Conservation (phyloP, 2,329 filamentous ascomycete genomes). For the Botrytis hyacinthi region DNA sequence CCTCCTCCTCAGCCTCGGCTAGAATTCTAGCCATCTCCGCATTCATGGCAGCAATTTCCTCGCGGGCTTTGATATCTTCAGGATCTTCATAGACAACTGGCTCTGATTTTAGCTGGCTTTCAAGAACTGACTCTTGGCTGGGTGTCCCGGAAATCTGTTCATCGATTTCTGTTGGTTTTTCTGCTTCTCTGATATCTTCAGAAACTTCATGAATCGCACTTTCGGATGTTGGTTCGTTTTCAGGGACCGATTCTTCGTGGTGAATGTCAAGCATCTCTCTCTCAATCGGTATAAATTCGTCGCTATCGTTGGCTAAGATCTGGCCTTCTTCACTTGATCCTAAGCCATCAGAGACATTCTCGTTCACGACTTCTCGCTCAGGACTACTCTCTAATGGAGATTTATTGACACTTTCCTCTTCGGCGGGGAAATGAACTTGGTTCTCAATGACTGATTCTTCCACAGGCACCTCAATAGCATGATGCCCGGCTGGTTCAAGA, state of each 20-base stretch:
- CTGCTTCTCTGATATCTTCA: not conserved
- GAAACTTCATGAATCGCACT: not conserved
- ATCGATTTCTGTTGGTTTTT: not conserved
- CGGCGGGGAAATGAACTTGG: fast-evolving
- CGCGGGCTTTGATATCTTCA: slow-evolving; percentile 1
- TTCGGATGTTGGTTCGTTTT: not conserved
- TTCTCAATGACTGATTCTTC: not conserved
- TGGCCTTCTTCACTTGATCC: not conserved
- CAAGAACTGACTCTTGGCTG: not conserved
- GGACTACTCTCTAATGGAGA: no score
- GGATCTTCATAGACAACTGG: not conserved
- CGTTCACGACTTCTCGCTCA: not conserved
- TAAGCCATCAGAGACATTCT: not conserved
- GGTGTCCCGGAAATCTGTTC: not conserved
- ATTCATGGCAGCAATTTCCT: slow-evolving; percentile 3
- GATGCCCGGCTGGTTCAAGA: not conserved
- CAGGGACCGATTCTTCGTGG: fast-evolving
- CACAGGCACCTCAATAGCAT: fast-evolving
- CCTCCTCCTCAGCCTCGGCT: not conserved
- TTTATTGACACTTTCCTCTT: fast-evolving
- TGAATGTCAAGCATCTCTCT: not conserved
- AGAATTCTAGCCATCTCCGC: slow-evolving; percentile 2
- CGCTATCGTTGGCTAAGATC: not conserved
- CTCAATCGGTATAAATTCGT: not conserved
- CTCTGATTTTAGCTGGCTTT: not conserved